Evolutionary conservation across 1,139 yeast species (phyloP).

Genomic region (Blastobotrys arbuscula): DNA sequence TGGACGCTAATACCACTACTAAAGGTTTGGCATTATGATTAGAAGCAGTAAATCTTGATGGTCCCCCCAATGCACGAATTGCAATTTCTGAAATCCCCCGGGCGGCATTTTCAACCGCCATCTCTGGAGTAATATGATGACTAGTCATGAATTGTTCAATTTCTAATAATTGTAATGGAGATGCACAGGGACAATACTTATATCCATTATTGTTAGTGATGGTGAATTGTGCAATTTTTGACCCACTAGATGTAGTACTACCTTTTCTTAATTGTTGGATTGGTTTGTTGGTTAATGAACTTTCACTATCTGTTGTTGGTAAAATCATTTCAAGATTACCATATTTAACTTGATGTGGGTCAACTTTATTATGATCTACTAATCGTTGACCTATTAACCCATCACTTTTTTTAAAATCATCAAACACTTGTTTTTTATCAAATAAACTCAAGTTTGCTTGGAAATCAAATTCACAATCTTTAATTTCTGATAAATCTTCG

Average conservation of each 20-base stretch:
- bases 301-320: conserved; percentile 11
- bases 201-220: conserved; percentile 14
- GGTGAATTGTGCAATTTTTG: conserved; percentile 2
- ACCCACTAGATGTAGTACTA: not conserved
- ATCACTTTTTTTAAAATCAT: conserved; percentile 65
- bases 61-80: conserved; percentile 62
- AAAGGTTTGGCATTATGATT: conserved; percentile 79
- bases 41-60: conserved; percentile 49
- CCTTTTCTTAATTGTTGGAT: conserved; percentile 10
- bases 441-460: conserved; percentile 76
- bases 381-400: conserved; percentile 57
- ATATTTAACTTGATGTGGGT: conserved; percentile 38
- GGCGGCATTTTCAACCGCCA: conserved; percentile 67
- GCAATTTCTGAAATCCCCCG: conserved; percentile 58
- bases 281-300: not conserved
- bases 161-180: conserved; percentile 79
- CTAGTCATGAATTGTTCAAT: conserved; percentile 54
- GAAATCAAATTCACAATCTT: conserved; percentile 68
- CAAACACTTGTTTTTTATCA: conserved; percentile 75
- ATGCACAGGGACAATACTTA: conserved; percentile 49
- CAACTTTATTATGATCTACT: conserved; percentile 63
- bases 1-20: conserved; percentile 65
- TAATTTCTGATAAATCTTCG: conserved; percentile 33
- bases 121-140: conserved; percentile 46
- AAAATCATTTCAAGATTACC: conserved; percentile 74